Evolutionary conservation across 306 rosid genomes (phyloP), one percentile per base, ranked within the genome.

Genomic region (Cajanus cajan): DNA sequence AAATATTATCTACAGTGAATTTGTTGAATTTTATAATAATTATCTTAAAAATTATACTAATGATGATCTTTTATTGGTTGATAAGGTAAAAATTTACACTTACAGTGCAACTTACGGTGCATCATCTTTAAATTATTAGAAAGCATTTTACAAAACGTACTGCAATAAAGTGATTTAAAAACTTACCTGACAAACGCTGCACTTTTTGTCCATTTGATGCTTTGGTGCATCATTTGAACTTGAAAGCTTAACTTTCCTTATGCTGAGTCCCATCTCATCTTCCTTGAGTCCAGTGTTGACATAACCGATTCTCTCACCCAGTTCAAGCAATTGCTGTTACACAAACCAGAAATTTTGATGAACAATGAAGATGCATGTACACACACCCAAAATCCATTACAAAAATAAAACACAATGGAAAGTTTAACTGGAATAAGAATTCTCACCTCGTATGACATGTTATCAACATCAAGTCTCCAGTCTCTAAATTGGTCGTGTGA

Each of bases 161-260:
- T 28, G 2, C 31, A 28, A 28, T 18, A 43, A 22, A 73, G 48
- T 12, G 37, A 43, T 25, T 66, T 41, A 40, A 28, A 68, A 78
- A 59, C 88, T 82, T 65, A 96, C 99, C 90, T 96, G 99, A 79
- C 99, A 96, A 79, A 96, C 81, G 78, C 87, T 91, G 88, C 99
- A 96, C 67, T 91, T 91, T 68, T 81, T 87, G 80, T 90, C 93
- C n/a, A 70, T 64, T 81, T 86, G 94, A 74, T 85, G 87, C 61
- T 84, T 78, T n/a, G 91, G 40, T 76, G 66, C 19, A 33, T 87
- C 96, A 67, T 68, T 85, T 10, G 83, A 67, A 66, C 77, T 66
- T 66, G 86, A 74, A 68, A 73, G 87, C 85, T 85, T 85, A 6
- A 77, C 86, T 57, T 88, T 95, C 77, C 87, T 78, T 73, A 93